Base-by-base conservation (phyloP, 768 basidiomycete genomes). In the Dentipellis fragilis region DNA sequence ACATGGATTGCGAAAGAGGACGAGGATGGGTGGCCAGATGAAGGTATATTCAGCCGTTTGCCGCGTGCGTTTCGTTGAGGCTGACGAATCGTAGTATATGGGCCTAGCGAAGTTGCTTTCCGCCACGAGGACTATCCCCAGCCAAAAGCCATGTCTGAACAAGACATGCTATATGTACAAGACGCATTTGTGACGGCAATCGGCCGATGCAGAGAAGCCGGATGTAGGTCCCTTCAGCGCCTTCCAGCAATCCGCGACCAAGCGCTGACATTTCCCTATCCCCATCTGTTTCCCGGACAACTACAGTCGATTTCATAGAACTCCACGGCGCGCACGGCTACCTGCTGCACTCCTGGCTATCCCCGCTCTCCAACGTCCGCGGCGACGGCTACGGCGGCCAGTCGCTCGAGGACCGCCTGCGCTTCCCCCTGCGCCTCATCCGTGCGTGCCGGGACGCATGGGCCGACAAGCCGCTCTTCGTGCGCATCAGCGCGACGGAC, bases 251-350 rank as follows among this genome's bases (percentile, higher is more conserved):
- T 10, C 8, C 50, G 38, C 14, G 7, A 39, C 17, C 40, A 54
- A 51, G 19, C 54, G 9, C 52, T 35, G 54, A 19, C 3, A 29
- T 6, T 29, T 29, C 6, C 3, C 6, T 29, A 29, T 29, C 29
- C 6, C 29, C 29, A 29, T 29, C 29, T 29, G 29, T 6, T 29
- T 29, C 29, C 29, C 6, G 3, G 3, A 3, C 29, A 29, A 16
- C 2, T 12, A 5, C 62, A 83, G 83, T 80, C 61, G 83, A 86
- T 64, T 83, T 84, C 64, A 81, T 87, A 39, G 85, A 89, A 65
- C 62, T 89, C 16, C 87, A 89, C 64, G 78, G 68, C 8, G 87
- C 87, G 2, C 87, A 90, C 64, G 86, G 80, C 34, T 85, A 85
- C 64, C 76, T 87, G n/a, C 35, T 84, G 1, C 79, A 83, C 65